These are phyloP conservation scores for Penicillium ucsense DNA, from an alignment of 495 filamentous ascomycete species.

Conservation along the genomic window DNA sequence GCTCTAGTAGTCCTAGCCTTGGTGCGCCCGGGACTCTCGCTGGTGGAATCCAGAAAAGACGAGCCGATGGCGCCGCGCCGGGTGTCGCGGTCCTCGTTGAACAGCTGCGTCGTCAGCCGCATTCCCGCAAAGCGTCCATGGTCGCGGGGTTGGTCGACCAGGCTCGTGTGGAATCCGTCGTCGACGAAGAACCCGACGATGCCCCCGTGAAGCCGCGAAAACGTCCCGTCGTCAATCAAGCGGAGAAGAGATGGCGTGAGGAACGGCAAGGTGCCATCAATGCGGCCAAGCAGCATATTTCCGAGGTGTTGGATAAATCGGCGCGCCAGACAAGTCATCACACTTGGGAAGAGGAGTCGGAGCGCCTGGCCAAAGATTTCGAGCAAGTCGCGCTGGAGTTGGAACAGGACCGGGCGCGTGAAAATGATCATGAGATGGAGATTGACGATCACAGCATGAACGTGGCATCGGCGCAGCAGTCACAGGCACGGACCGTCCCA, in stretches of 20 bases:
- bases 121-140: conserved; percentile 33
- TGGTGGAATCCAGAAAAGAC: conserved; percentile 35
- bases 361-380: conserved; percentile 34
- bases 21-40: conserved; percentile 13
- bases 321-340: conserved; percentile 22
- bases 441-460: background rate
- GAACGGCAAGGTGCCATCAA: conserved; percentile 28
- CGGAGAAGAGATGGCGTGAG: conserved; percentile 35
- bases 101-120: conserved; percentile 27
- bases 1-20: conserved; percentile 19
- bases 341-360: conserved; percentile 36
- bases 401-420: conserved; percentile 7
- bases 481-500: background rate
- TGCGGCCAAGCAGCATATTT: conserved; percentile 32
- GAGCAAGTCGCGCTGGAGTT: conserved; percentile 40
- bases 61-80: conserved; percentile 15
- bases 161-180: conserved; percentile 1
- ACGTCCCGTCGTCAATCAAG: conserved; percentile 36
- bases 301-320: conserved; percentile 24
- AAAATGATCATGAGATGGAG: conserved; percentile 7
- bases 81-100: conserved; percentile 35
- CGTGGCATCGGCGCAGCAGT: background rate
- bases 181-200: background rate
- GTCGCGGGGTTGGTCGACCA: conserved; percentile 24
- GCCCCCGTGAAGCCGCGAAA: conserved; percentile 20